Evolutionary conservation across 139 green algal species (phyloP).

Genomic region (Volvox reticuliferus): DNA sequence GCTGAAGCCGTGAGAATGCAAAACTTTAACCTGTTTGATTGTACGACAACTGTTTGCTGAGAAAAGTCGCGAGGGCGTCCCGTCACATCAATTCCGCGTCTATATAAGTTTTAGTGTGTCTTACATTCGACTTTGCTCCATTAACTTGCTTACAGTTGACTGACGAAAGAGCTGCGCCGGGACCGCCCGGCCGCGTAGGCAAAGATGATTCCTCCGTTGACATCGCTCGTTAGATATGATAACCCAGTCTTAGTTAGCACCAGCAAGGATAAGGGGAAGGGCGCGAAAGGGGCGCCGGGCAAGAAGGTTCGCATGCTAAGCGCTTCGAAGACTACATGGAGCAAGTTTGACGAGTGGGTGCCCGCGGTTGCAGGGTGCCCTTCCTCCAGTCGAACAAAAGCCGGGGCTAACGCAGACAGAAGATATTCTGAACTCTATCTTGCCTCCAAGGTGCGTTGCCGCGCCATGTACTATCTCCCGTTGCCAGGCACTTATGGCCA

Average conservation of each 20-base stretch:
- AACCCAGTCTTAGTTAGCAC: slow-evolving; percentile 79
- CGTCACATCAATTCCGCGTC: no score
- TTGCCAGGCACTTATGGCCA: not conserved
- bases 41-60: no score
- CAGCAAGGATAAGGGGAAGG: slow-evolving; percentile 71
- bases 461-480: slow-evolving; percentile 1
- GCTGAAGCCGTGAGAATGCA: no score
- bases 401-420: slow-evolving; percentile 82
- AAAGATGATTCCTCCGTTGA: slow-evolving; percentile 73
- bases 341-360: not conserved
- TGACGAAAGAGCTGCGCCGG: not conserved
- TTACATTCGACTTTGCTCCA: no score
- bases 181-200: slow-evolving; percentile 18
- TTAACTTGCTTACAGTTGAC: slow-evolving; percentile 15
- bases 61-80: no score
- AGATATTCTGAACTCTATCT: slow-evolving; percentile 91
- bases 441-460: slow-evolving; percentile 78
- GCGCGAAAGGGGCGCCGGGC: slow-evolving; percentile 63
- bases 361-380: slow-evolving; percentile 43
- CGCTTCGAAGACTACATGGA: not conserved
- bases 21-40: no score
- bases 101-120: no score
- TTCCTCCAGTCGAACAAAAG: slow-evolving; percentile 83
- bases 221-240: slow-evolving; percentile 86
- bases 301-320: slow-evolving; percentile 65